Evolutionary conservation across 164 flowering plant genomes (phyloP).

Genomic region (Annona cherimola): DNA sequence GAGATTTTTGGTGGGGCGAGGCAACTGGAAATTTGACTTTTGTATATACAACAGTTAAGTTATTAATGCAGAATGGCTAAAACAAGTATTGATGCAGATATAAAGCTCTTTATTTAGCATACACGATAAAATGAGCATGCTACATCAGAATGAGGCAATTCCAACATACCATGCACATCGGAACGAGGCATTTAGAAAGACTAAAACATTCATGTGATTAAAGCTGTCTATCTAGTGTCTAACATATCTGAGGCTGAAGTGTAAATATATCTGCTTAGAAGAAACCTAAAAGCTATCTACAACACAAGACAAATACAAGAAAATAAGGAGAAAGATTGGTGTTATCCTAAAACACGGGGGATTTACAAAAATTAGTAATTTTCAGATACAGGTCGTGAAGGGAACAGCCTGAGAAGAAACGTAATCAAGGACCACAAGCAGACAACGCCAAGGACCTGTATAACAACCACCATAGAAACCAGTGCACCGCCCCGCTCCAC

Average conservation of each 20-base stretch:
- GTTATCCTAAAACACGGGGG: slow-evolving; percentile 3
- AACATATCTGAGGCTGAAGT: neutral
- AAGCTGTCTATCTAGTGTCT: no score
- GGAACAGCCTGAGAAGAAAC: slow-evolving; percentile 85
- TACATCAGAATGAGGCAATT: no score
- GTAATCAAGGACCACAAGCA: slow-evolving; percentile 88
- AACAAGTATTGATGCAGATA: no score
- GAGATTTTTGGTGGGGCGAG: no score
- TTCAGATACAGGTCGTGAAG: slow-evolving; percentile 87
- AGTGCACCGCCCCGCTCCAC: slow-evolving; percentile 49
- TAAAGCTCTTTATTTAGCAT: no score
- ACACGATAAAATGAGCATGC: no score
- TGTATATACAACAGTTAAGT: no score
- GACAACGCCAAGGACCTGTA: slow-evolving; percentile 61
- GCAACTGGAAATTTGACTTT: no score
- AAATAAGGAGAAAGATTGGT: neutral
- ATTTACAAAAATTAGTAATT: slow-evolving; percentile 37
- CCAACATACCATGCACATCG: no score
- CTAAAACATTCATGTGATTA: no score
- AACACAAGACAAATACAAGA: neutral
- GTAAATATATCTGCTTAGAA: neutral
- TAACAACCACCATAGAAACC: slow-evolving; percentile 48
- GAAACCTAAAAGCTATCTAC: neutral
- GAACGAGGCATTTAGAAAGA: no score
- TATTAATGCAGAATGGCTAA: no score